Base-by-base conservation (phyloP, 441 rosid genomes). In the Iberis amara region DNA sequence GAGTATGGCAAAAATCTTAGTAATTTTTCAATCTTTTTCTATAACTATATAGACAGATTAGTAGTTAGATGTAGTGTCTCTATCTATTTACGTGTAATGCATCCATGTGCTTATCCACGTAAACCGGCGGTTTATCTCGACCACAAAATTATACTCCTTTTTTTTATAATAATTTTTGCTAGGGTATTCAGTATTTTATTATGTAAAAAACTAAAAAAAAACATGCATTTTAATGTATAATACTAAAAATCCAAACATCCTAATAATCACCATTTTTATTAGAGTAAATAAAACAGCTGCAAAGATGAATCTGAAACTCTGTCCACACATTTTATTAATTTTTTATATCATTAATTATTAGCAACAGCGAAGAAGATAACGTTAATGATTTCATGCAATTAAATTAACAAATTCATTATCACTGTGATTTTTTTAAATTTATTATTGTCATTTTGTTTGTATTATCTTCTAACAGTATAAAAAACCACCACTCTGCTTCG, bases 51-150 rank as follows among this genome's bases (percentile, higher is more conserved):
- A n/a, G n/a, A n/a, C 3, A 32, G 36, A 33, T 33, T 9, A 10
- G 38, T 33, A 33, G 41, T 6, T 31, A 23, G 39, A 55, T 63
- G 52, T 42, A 35, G 63, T 56, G 62, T 64, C 52, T 8, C 41
- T 49, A 28, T 36, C 15, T 2, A 26, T 18, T 33, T 7, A 45
- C 60, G 55, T 57, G 40, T 14, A 51, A 60, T 59, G 61, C 59
- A 48, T 6, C 47, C 66, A 66, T 66, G 62, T 66, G 71, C 52
- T 54, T 60, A 40, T 66, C 57, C 66, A 54, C 38, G 18, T 54
- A 31, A 66, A 57, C 65, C 62, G 68, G 38, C 65, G 55, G 55
- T 52, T 40, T 31, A 60, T 43, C 53, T 51, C 70, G 23, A 55
- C 70, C 74, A 69, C 69, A 59, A 27, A 31, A 6, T 54, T 64